These are phyloP conservation scores for Xylaria sp. DNA, from an alignment of 2,329 filamentous ascomycete genomes.

Conservation along the genomic window DNA sequence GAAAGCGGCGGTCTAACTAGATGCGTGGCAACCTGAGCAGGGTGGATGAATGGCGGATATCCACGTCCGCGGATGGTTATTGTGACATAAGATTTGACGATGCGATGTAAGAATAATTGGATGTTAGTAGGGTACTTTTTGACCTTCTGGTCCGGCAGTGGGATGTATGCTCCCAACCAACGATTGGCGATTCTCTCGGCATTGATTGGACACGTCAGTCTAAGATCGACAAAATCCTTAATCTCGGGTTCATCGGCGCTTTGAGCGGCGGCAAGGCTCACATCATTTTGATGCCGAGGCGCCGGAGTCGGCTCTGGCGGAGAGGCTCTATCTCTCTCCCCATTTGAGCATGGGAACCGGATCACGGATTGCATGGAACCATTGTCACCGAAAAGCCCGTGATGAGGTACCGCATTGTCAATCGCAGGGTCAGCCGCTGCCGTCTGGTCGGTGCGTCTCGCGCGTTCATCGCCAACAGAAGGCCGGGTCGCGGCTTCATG, in stretches of 20 bases:
- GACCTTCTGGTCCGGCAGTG: slow-evolving; percentile 54
- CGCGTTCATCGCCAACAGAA: not conserved
- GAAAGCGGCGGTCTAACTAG: slow-evolving; percentile 50
- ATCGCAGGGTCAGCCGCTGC: not conserved
- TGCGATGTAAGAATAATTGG: slow-evolving; percentile 53
- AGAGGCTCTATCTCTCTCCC: slow-evolving; percentile 11
- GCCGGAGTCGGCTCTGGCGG: slow-evolving; percentile 11
- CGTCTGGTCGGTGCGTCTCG: not conserved
- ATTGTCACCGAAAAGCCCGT: not conserved
- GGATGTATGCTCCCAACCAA: slow-evolving; percentile 60
- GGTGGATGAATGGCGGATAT: slow-evolving; percentile 58
- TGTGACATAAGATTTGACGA: slow-evolving; percentile 57
- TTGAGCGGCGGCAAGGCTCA: slow-evolving; percentile 1
- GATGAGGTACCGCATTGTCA: not conserved
- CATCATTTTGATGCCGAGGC: slow-evolving; percentile 1
- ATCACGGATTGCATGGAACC: not conserved
- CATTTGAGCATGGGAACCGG: not conserved
- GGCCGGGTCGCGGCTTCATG: slow-evolving; percentile 18
- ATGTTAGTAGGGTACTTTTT: slow-evolving; percentile 55
- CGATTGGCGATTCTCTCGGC: slow-evolving; percentile 59
- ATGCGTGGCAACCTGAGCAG: slow-evolving; percentile 48
- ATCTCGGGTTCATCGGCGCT: slow-evolving; percentile 14
- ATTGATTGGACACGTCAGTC: slow-evolving; percentile 58
- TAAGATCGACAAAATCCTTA: slow-evolving; percentile 50
- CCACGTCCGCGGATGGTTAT: slow-evolving; percentile 51